Evolutionary conservation across 805 yeast genomes (phyloP).

Genomic region (Saccharomycopsis schoenii): DNA sequence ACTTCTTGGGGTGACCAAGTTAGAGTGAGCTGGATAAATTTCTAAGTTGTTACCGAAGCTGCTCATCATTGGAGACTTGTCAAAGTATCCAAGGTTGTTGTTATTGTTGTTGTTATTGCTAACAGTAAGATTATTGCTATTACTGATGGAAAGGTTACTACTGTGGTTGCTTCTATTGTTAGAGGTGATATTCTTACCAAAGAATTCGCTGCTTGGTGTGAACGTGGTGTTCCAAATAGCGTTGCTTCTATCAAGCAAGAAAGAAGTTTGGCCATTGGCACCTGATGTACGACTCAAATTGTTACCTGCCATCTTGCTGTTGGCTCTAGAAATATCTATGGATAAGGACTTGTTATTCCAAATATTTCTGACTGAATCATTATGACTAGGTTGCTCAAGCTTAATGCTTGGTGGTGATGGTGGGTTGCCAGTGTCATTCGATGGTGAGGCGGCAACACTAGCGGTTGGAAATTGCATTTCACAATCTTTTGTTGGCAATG

Average conservation of each 20-base stretch:
- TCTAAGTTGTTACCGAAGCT: conserved; percentile 4
- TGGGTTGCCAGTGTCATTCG: not conserved
- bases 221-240: conserved; percentile 2
- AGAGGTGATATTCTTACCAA: conserved; percentile 12
- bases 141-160: conserved; percentile 1
- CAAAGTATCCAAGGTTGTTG: conserved; percentile 1
- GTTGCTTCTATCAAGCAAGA: not conserved
- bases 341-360: not conserved
- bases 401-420: not conserved
- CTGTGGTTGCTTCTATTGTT: conserved; percentile 4
- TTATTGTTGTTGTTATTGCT: not conserved
- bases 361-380: not conserved
- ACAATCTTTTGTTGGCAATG: conserved; percentile 8
- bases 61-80: conserved; percentile 12
- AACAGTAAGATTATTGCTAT: not conserved
- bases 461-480: not conserved
- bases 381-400: not conserved
- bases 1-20: conserved; percentile 3
- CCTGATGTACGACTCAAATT: conserved; percentile 1
- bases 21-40: conserved; percentile 4
- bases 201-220: conserved; percentile 15
- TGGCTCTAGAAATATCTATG: not conserved
- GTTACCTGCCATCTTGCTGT: conserved; percentile 1
- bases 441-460: not conserved
- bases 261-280: not conserved